Evolutionary conservation across 192 early-diverging fungal genomes (phyloP).

Genomic region (Allomyces arbusculus): DNA sequence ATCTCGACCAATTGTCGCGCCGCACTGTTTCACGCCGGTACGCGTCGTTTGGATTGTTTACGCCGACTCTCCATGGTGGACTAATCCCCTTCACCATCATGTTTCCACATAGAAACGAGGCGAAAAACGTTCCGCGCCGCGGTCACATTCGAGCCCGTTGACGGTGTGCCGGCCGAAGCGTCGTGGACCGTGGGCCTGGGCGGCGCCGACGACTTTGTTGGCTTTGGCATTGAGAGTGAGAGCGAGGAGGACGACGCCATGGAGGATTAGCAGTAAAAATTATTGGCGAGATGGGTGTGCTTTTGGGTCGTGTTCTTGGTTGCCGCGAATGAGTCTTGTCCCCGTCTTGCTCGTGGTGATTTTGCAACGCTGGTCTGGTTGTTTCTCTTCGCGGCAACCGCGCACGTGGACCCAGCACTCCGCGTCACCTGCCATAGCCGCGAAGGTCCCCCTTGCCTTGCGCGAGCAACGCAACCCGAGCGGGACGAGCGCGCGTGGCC

Average conservation of each 20-base stretch:
- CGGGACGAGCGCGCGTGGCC: no score
- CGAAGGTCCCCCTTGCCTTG: no score
- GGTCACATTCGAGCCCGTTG: constrained; percentile 16
- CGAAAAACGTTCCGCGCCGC: constrained; percentile 23
- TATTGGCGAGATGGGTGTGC: no score
- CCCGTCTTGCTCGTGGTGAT: no score
- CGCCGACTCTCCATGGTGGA: background rate
- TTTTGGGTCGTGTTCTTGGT: no score
- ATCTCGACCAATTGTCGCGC: constrained; percentile 30
- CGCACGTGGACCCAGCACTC: no score
- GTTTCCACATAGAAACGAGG: constrained; percentile 19
- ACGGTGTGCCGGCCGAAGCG: constrained; percentile 13
- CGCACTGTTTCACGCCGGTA: constrained; percentile 33
- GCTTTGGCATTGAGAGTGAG: background rate
- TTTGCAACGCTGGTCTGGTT: no score
- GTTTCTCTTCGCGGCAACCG: no score
- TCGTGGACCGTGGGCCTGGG: constrained; percentile 18
- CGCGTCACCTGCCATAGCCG: no score
- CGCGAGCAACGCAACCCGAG: no score
- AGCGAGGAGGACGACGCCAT: background rate
- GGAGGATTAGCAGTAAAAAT: background rate
- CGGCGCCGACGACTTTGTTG: background rate
- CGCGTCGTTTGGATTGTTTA: background rate
- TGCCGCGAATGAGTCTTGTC: no score
- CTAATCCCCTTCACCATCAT: background rate